These are phyloP conservation scores for Takashimella tepidaria DNA, from an alignment of 1,284 basidiomycete genomes.

Conservation along the genomic window DNA sequence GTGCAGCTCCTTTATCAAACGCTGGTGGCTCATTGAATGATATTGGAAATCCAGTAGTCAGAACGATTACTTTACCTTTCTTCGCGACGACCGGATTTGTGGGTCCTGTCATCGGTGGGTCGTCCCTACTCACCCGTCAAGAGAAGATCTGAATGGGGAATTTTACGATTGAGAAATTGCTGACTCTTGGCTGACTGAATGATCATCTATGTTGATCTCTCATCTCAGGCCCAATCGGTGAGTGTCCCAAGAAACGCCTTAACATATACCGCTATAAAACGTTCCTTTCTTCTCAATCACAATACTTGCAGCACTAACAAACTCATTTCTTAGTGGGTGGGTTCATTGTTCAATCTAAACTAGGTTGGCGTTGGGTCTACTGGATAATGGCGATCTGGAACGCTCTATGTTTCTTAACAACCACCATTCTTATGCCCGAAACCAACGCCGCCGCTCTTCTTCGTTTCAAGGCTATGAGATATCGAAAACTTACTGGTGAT, in stretches of 20 bases:
- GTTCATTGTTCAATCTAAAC: constrained; percentile 10
- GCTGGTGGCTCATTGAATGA: constrained; percentile 25
- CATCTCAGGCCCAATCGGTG: no score
- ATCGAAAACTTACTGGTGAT: constrained; percentile 16
- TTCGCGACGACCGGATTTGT: constrained; percentile 24
- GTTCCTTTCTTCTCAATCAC: no score
- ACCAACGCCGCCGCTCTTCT: constrained; percentile 20
- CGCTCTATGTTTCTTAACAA: constrained; percentile 15
- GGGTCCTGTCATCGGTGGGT: constrained; percentile 19
- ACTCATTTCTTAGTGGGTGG: constrained; percentile 14
- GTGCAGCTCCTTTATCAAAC: constrained; percentile 23
- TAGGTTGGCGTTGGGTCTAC: constrained; percentile 29
- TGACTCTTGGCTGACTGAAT: no score
- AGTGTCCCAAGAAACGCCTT: no score
- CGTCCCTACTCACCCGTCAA: no score
- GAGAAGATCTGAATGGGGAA: no score
- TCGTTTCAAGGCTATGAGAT: constrained; percentile 21
- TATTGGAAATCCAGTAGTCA: constrained; percentile 17
- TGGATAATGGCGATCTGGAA: constrained; percentile 26
- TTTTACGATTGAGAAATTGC: no score
- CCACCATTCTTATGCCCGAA: constrained; percentile 24
- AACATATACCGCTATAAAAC: no score
- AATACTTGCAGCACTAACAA: no score
- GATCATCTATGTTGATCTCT: no score
- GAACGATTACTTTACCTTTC: constrained; percentile 19